Evolutionary conservation across 1,139 yeast species (phyloP).

Genomic region (Hansenula anomala): DNA sequence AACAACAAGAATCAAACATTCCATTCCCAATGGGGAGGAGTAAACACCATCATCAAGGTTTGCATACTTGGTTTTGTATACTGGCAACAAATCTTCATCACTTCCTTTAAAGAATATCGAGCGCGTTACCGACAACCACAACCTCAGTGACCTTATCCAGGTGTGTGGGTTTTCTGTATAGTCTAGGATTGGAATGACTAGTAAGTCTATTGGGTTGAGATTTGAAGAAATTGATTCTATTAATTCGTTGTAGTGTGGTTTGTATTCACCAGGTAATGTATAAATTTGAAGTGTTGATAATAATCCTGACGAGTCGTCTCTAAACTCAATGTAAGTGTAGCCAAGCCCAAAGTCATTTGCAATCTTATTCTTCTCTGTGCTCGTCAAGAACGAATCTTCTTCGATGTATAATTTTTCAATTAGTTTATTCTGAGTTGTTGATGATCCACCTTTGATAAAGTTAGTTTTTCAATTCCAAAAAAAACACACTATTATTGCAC

Average conservation of each 20-base stretch:
- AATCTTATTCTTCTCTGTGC: conserved; percentile 6
- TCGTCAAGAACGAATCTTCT: conserved; percentile 6
- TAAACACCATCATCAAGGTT: no score
- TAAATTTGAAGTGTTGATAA: conserved; percentile 28
- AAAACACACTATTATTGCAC: conserved; percentile 1
- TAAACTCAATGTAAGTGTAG: conserved; percentile 29
- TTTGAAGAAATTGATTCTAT: conserved; percentile 2
- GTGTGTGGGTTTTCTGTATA: conserved; percentile 11
- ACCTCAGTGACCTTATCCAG: conserved; percentile 10
- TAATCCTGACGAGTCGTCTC: conserved; percentile 26
- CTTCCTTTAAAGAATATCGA: no score
- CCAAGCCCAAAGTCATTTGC: conserved; percentile 29
- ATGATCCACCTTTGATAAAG: conserved; percentile 10
- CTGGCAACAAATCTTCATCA: no score
- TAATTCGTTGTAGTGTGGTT: not conserved
- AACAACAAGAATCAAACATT: conserved; percentile 7
- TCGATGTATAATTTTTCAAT: conserved; percentile 11
- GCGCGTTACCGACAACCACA: no score
- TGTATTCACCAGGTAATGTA: conserved; percentile 20
- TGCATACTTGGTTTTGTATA: no score
- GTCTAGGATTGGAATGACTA: conserved; percentile 15
- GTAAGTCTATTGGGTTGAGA: conserved; percentile 8
- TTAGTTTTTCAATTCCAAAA: no score
- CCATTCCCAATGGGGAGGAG: not conserved
- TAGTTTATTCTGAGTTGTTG: conserved; percentile 7